Percentiles rank a stretch among this genome's conserved stretches.
These are phyloP conservation scores for Maudiozyma pseudohumilis DNA, from an alignment of 805 yeast species.

Conservation along the genomic window DNA sequence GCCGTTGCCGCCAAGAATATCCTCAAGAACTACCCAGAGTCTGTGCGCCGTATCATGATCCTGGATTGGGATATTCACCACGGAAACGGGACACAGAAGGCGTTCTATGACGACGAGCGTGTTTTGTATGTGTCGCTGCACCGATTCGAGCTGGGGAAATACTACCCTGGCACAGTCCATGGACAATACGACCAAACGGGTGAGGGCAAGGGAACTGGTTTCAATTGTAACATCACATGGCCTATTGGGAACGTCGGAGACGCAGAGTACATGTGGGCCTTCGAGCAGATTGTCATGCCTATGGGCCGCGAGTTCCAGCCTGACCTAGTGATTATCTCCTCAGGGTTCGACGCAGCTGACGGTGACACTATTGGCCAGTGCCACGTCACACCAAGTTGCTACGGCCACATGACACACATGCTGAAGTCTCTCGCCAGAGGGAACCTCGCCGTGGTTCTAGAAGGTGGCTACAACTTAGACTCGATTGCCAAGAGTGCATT, in stretches of 20 bases:
- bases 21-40: slow-evolving; percentile 74
- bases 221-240: slow-evolving; percentile 89
- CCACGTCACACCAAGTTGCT: slow-evolving; percentile 90
- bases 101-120: slow-evolving; percentile 79
- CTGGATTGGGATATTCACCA: slow-evolving; percentile 99
- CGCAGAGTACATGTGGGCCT: slow-evolving; percentile 90
- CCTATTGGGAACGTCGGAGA: slow-evolving; percentile 84
- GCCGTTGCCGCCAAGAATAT: slow-evolving; percentile 92
- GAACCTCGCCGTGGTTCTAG: slow-evolving; percentile 77
- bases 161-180: slow-evolving; percentile 87
- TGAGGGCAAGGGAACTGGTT: slow-evolving; percentile 78
- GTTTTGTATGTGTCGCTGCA: slow-evolving; percentile 88
- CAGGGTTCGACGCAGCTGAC: slow-evolving; percentile 98
- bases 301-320: slow-evolving; percentile 83
- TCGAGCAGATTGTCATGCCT: slow-evolving; percentile 77
- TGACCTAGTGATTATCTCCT: slow-evolving; percentile 81
- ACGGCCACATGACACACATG: slow-evolving; percentile 92
- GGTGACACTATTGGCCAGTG: slow-evolving; percentile 97
- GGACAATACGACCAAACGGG: slow-evolving; percentile 81
- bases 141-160: slow-evolving; percentile 83
- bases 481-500: slow-evolving; percentile 84
- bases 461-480: slow-evolving; percentile 94
- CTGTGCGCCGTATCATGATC: slow-evolving; percentile 72
- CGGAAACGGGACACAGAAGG: slow-evolving; percentile 96
- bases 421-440: slow-evolving; percentile 83